Conservation (phyloP, 2,329 filamentous ascomycete species). For the Coniochaeta sp. region DNA sequence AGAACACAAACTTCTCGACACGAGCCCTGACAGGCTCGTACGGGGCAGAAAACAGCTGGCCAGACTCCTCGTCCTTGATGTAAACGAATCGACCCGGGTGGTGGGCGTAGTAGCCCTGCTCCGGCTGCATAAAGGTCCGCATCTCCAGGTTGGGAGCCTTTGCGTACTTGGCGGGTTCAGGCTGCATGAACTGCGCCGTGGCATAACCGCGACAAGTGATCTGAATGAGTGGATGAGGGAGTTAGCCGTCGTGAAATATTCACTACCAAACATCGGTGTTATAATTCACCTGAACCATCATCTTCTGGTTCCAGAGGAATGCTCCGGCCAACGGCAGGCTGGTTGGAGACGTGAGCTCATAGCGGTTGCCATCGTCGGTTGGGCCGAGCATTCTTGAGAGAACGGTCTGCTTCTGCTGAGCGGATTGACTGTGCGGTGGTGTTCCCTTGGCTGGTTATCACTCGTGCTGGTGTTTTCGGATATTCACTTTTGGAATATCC, state of each 20-base stretch:
- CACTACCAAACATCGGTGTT: background rate
- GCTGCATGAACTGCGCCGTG: constrained; percentile 53
- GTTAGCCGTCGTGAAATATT: background rate
- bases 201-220: constrained; percentile 51
- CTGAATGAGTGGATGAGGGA: constrained; percentile 14
- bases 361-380: constrained; percentile 42
- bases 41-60: constrained; percentile 44
- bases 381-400: constrained; percentile 23
- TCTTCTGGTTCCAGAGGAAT: constrained; percentile 53
- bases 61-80: constrained; percentile 46
- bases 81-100: constrained; percentile 53
- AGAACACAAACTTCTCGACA: constrained; percentile 42
- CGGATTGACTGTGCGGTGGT: background rate
- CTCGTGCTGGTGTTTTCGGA: background rate
- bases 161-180: constrained; percentile 52
- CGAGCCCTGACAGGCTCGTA: constrained; percentile 44
- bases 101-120: constrained; percentile 51
- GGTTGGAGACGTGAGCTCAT: constrained; percentile 47
- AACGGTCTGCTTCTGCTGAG: background rate
- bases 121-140: constrained; percentile 54
- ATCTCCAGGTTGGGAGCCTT: constrained; percentile 50
- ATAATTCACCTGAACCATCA: constrained; percentile 40
- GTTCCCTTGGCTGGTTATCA: background rate
- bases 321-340: constrained; percentile 47
- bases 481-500: background rate